phyloP scores from a whole-genome alignment of 1,284 basidiomycete species.

The Trametes hirsuta region DNA sequence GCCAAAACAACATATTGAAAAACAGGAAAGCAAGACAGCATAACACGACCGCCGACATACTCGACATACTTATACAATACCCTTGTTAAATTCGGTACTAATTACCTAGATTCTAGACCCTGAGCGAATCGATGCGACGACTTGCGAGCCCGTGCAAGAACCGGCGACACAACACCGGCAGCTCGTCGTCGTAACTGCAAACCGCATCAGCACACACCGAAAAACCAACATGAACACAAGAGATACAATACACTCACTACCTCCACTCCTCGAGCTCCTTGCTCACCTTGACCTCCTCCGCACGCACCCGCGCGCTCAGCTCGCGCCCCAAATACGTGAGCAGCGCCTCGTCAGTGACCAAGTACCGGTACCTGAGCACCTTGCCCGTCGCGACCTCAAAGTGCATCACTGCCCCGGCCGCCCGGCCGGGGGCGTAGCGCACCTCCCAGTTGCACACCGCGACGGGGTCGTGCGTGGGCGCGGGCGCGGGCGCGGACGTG shows the following conservation, averaged over 20 bases:
- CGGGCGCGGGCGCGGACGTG: not conserved
- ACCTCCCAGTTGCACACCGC: conserved; percentile 26
- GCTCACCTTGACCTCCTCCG: conserved; percentile 16
- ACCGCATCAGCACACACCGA: not conserved
- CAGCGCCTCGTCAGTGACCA: conserved; percentile 20
- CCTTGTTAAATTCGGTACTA: no score
- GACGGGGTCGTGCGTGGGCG: conserved; percentile 21
- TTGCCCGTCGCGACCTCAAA: conserved; percentile 19
- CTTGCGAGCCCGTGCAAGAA: conserved; percentile 17
- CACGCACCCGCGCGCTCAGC: conserved; percentile 9
- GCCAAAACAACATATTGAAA: no score
- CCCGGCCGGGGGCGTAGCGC: conserved; percentile 6
- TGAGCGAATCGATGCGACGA: conserved; percentile 12
- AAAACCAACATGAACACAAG: not conserved
- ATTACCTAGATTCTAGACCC: not conserved
- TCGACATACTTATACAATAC: no score
- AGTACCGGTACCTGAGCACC: conserved; percentile 20
- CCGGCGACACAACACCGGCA: conserved; percentile 16
- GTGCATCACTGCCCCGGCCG: conserved; percentile 16
- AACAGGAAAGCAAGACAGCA: no score
- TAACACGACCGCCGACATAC: no score
- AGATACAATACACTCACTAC: conserved; percentile 13
- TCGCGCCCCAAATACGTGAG: conserved; percentile 7
- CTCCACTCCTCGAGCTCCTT: conserved; percentile 21
- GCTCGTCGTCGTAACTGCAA: conserved; percentile 19